Base-by-base conservation (phyloP, 768 basidiomycete species). In the Cyclocybe cylindracea region DNA sequence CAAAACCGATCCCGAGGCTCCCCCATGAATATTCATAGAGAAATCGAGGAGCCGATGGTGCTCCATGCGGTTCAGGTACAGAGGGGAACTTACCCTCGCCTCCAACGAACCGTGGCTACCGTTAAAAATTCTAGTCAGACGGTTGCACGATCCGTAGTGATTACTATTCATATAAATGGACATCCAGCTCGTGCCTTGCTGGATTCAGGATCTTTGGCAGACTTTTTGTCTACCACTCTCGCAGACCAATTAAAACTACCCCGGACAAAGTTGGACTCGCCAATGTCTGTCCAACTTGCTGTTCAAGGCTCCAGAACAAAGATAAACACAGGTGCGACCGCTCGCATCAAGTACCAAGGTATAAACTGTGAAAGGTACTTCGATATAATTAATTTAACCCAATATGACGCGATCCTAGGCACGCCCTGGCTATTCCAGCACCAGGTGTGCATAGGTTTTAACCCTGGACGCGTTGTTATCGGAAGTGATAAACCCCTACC, bases 341-440 rank as follows among this genome's bases (percentile, higher is more conserved):
- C 57, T 0, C 7, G 58, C 2, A 34, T 78, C 2, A 33, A 58
- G 8, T 78, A 76, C 53, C 71, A 77, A 51, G 18, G 39, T 0
- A 70, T 79, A 0, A 56, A 64, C 7, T 64, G 69, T n/a, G 31
- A 50, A 0, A 55, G 64, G 2, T 32, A 50, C 7, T 75, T 76
- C 46, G 69, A 77, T 49, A 61, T 80, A 0, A 67, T 69, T 1
- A 79, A 80, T 44, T 4, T 80, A 0, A 62, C 68, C 0, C 66
- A 55, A 5, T 78, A 80, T 50, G 72, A 80, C 36, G 0, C 74
- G 0, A 73, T 77, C 1, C 55, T 78, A 0, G 72, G 76, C 0
- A 76, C 73, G 0, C 76, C 73, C 0, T 77, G 70, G 48, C 16
- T 77, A 2, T 74, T 50, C 46, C 71, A 74, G 35, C 61, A 74